These are phyloP conservation scores for Coelastrella sp. DNA, from an alignment of 139 green algal genomes.

Conservation along the genomic window DNA sequence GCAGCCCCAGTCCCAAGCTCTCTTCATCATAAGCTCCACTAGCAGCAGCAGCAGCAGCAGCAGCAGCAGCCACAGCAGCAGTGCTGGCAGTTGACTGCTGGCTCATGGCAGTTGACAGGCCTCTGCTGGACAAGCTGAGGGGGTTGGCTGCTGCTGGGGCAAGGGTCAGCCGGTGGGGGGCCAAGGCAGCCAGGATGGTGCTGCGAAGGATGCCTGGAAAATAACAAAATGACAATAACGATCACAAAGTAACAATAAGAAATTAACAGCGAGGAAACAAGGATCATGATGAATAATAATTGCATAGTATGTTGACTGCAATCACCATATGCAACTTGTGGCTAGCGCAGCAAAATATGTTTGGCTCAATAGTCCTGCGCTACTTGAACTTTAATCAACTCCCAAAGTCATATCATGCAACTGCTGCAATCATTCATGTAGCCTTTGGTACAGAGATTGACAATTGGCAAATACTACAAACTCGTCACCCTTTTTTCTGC, in stretches of 20 bases:
- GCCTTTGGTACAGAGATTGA: too few relatives aligned
- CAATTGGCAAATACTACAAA: too few relatives aligned
- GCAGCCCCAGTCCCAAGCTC: background rate
- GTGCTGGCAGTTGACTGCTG: background rate
- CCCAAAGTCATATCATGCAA: too few relatives aligned
- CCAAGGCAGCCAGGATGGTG: constrained; percentile 82
- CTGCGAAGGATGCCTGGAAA: constrained; percentile 50
- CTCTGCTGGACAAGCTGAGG: background rate
- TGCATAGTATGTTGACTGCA: too few relatives aligned
- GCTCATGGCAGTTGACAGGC: constrained; percentile 4
- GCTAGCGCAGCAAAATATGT: too few relatives aligned
- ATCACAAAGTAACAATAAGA: background rate
- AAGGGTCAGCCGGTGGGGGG: constrained; percentile 73
- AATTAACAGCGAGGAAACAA: background rate
- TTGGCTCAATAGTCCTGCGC: too few relatives aligned
- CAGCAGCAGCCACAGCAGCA: constrained; percentile 19
- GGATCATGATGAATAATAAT: background rate
- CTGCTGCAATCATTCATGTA: too few relatives aligned
- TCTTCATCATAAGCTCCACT: constrained; percentile 23
- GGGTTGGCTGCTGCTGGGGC: background rate
- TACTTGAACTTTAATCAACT: too few relatives aligned
- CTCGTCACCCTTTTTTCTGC: too few relatives aligned
- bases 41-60: background rate
- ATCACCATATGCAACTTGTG: too few relatives aligned
- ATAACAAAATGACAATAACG: background rate